Base-by-base conservation (phyloP, 139 green algal species). In the Gonium pectorale region DNA sequence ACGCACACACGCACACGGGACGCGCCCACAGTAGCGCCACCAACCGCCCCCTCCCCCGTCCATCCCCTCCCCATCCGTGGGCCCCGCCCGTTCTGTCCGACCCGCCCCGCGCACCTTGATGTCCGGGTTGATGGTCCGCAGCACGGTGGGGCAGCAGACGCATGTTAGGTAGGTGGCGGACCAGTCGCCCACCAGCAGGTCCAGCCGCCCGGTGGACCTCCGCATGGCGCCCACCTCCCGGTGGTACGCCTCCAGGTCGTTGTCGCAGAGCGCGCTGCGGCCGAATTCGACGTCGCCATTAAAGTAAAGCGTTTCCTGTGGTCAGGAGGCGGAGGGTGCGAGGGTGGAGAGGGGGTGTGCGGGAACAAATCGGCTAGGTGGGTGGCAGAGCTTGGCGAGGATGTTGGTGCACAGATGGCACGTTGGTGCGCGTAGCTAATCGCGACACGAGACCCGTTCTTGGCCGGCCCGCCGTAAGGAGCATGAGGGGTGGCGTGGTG, bases 181-280 rank as follows among this genome's bases (percentile, higher is more conserved):
- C 72, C 72, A 80, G 37, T 80, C 72, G 52, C 72, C 72, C 35
- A 80, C 52, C 24, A 51, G 52, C 37, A 80, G 8, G 29, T 31
- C 26, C 38, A 52, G 11, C 7, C 24, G 72, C 24, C 11, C 37
- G 3, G 22, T 7, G 51, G 3, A 9, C 4, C 17, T 29, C 8
- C 72, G 52, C 35, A 2, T 24, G 17, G n/a, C 11, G 26, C 21
- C 9, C 11, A 66, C 37, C 29, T 24, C 22, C 9, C 7, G 35
- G 7, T 67, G 52, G 37, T 80, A 80, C 22, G 11, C 9, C 7
- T 52, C 52, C 19, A 80, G 35, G 52, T 67, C 37, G 52, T 51
- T 68, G 52, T 80, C 72, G 51, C 71, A 80, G 22, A 66, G 52
- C 52, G 72, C 43, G 13, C 38, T 67, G 8, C 35, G 33, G 2